These are phyloP conservation scores for Diutina mesorugosa DNA, from an alignment of 1,139 yeast genomes.

Conservation along the genomic window DNA sequence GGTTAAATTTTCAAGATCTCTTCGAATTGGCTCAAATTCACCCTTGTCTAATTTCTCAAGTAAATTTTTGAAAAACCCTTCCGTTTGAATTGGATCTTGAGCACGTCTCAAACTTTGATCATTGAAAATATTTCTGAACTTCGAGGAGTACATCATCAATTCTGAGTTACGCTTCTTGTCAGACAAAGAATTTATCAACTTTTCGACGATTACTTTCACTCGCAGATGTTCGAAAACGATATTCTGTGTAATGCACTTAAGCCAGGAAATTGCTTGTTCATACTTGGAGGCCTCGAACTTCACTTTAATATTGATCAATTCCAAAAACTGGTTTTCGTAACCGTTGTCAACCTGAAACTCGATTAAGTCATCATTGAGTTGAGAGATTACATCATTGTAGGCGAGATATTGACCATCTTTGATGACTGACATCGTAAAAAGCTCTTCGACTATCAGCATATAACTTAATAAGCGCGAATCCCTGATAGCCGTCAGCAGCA, in stretches of 20 bases:
- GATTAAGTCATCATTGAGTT: slow-evolving; percentile 63
- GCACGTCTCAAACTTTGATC: slow-evolving; percentile 54
- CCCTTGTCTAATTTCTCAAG: slow-evolving; percentile 41
- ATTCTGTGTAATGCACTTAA: slow-evolving; percentile 47
- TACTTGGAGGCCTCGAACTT: slow-evolving; percentile 57
- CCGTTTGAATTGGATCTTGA: slow-evolving; percentile 53
- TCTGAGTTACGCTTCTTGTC: slow-evolving; percentile 75
- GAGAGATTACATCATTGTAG: slow-evolving; percentile 63
- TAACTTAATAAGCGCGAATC: slow-evolving; percentile 44
- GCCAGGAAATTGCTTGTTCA: slow-evolving; percentile 62
- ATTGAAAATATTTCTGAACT: slow-evolving; percentile 39
- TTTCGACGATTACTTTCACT: slow-evolving; percentile 59
- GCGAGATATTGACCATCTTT: slow-evolving; percentile 40
- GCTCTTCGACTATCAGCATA: slow-evolving; percentile 49
- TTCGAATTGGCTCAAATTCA: slow-evolving; percentile 29
- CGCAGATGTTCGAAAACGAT: slow-evolving; percentile 65
- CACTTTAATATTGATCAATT: slow-evolving; percentile 47
- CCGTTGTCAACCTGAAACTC: slow-evolving; percentile 44
- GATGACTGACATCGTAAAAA: slow-evolving; percentile 56
- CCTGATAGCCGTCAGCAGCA: slow-evolving; percentile 54
- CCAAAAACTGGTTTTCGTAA: slow-evolving; percentile 49
- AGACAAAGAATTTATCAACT: slow-evolving; percentile 60
- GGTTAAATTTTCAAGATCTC: slow-evolving; percentile 47
- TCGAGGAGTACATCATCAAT: slow-evolving; percentile 52
- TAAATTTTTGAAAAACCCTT: slow-evolving; percentile 39